Evolutionary conservation across 1,284 basidiomycete species (phyloP), one percentile per base, ranked within the genome.

Genomic region (Kwoniella shivajii): DNA sequence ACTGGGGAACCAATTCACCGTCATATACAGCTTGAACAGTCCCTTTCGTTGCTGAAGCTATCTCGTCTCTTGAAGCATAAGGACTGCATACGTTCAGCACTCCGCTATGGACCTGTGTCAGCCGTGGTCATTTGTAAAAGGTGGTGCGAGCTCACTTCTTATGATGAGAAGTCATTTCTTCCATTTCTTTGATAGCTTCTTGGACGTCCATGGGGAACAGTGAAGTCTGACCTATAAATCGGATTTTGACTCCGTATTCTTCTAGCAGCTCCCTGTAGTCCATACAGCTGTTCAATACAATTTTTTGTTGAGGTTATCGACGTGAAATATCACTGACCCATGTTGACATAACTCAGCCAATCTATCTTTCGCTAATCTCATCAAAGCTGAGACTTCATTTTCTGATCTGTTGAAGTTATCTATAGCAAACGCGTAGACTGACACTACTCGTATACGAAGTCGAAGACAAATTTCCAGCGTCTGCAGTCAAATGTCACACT

Each of bases 31-130:
- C 72, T 9, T 80, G 77, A 11, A 92, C 80, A 13, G 83, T 82
- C 0, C 79, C 79, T 62, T 86, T 78, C 1, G 94, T 84, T 0
- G 93, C 88, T 0, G 84, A 83, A 5, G 89, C 84, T 13, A 99
- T 95, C 78, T 99, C 96, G 71, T 99, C 91, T 38, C 88, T 84
- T 2, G 92, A 89, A 1, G 91, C 84, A 71, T 99, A 99, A 0
- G 96, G 90, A 81, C 95, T 93, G 78, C 92, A 95, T 13, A 99
- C 81, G 69, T 99, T 99, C 42, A 99, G 82, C 33, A 94, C 88
- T 0, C 90, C 88, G 37, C 92, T 95, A 50, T 1, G 20, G 14
- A 44, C 24, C 38, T 10, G 37, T 14, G 56, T 7, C 38, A 52
- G 29, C 34, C 18, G 18, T 39, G 9, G 14, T n/a, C 18, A 14